Percentiles rank a stretch among this genome's conserved stretches.
These are phyloP conservation scores for Leccinum holopus DNA, from an alignment of 1,284 basidiomycete species.

Conservation along the genomic window DNA sequence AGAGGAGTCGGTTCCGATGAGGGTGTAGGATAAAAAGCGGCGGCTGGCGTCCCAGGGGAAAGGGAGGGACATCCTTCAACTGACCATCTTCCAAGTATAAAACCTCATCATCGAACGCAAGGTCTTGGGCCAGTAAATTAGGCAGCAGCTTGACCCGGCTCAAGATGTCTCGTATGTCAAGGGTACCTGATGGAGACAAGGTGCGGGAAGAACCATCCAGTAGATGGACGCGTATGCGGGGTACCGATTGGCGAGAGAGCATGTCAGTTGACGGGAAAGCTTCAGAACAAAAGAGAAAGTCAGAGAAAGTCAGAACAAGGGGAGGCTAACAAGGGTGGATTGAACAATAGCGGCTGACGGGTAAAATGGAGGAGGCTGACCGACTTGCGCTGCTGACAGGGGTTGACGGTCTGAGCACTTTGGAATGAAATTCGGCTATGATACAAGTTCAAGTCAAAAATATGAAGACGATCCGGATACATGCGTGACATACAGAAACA, in stretches of 20 bases:
- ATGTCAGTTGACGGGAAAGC: constrained; percentile 14
- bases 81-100: constrained; percentile 15
- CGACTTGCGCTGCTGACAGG: neutral
- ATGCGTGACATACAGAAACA: constrained; percentile 27
- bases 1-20: constrained; percentile 30
- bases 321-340: constrained; percentile 9
- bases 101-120: constrained; percentile 8
- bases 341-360: constrained; percentile 27
- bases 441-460: constrained; percentile 17
- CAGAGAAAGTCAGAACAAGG: neutral
- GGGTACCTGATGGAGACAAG: constrained; percentile 27
- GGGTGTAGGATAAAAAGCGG: constrained; percentile 26
- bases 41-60: constrained; percentile 25
- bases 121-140: constrained; percentile 23
- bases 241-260: constrained; percentile 18
- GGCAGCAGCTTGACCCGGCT: constrained; percentile 17
- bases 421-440: constrained; percentile 6
- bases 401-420: neutral
- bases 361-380: constrained; percentile 29
- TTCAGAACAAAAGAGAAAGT: constrained; percentile 7
- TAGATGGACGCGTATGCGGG: constrained; percentile 27
- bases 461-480: constrained; percentile 18
- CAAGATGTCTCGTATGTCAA: constrained; percentile 31
- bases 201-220: constrained; percentile 13
- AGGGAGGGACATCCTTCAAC: constrained; percentile 22